Evolutionary conservation across 768 basidiomycete genomes (phyloP), one percentile per base, ranked within the genome.

Genomic region (Calocybe cyanea): DNA sequence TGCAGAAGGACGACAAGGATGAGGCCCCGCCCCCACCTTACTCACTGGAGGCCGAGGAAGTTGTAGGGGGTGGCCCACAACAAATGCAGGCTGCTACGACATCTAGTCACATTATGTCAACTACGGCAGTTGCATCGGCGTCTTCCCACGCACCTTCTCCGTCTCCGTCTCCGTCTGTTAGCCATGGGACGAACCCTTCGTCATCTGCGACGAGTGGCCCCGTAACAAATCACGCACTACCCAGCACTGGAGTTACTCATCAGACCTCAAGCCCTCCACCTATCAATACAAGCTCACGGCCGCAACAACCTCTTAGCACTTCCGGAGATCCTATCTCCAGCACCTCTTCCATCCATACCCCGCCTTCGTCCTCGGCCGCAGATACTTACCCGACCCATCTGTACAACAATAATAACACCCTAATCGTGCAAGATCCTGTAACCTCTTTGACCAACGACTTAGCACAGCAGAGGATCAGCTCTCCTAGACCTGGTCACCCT

Each of bases 11-110:
- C 13, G 65, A 65, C 21, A 62, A 63, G 38, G 76, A 78, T 19
- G 82, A 80, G 8, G 63, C 62, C 2, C 83, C 86, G 0, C 85
- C 87, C 1, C 84, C 84, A 8, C 84, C 86, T 15, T 88, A 89
- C 55, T 72, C 77, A 13, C 66, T 82, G 17, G 74, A 83, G 47
- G 79, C 59, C 35, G 69, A 67, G 2, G 70, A 66, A 7, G 52
- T 18, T 13, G 32, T 48, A 18, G 38, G n/a, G 9, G 21, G 19
- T 34, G 46, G 6, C 11, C 11, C 25, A 28, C 5, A 14, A n/a
- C 34, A 52, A 43, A 14, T 49, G 4, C 52, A 49, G 15, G 37
- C 31, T 25, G 38, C 38, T 36, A 24, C 20, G n/a, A 4, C 42
- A 14, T 23, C 42, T 23, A 5, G n/a, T n/a, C n/a, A n/a, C n/a